Percentiles rank a stretch among this genome's conserved stretches.
phyloP scores from a whole-genome alignment of 441 rosid genomes.

The Gossypium davidsonii region DNA sequence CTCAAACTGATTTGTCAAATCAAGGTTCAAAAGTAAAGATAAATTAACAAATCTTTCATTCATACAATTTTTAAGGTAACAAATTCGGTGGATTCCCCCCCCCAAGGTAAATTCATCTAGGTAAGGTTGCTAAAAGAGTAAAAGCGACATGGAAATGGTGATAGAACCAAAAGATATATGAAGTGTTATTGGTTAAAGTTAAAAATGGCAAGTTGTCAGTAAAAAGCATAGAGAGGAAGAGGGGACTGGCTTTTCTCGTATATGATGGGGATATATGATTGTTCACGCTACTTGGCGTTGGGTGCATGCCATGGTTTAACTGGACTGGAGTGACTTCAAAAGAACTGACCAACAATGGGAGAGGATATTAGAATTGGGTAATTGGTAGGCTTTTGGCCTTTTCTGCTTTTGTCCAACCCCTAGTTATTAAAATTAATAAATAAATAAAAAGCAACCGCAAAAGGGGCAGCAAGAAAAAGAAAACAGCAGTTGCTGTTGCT shows the following conservation, averaged over 20 bases:
- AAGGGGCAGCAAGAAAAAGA: neutral
- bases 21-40: neutral
- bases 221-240: neutral
- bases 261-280: constrained; percentile 17
- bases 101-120: neutral
- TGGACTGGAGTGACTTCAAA: constrained; percentile 9
- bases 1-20: neutral
- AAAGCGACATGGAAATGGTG: neutral
- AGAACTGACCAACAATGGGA: constrained; percentile 9
- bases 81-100: neutral
- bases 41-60: neutral
- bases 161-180: neutral
- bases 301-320: neutral
- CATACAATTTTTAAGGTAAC: neutral
- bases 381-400: constrained; percentile 30
- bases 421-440: neutral
- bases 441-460: neutral
- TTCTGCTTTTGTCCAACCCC: constrained; percentile 34
- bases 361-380: neutral
- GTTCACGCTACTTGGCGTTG: neutral
- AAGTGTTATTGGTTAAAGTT: neutral
- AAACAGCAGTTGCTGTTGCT: neutral
- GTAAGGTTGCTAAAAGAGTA: neutral
- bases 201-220: neutral
- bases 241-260: constrained; percentile 11